A percentile compares a stretch with the other conserved stretches of the same genome.
phyloP scores from a whole-genome alignment of 176 grass and related monocot genomes.

The Alopecurus myosuroides region DNA sequence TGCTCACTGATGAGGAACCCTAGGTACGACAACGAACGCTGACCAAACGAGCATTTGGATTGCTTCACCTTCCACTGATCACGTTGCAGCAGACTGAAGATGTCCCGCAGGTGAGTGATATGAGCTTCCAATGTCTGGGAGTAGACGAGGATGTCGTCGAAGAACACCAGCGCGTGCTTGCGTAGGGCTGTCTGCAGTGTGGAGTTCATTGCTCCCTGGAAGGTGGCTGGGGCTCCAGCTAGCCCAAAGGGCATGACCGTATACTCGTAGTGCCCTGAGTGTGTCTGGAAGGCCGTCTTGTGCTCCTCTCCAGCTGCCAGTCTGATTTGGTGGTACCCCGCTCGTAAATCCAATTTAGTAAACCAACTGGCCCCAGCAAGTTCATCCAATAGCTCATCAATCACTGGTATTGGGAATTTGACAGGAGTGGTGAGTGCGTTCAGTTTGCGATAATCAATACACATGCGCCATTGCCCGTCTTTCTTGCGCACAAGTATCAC shows the following conservation, averaged over 20 bases:
- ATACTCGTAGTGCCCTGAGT: neutral
- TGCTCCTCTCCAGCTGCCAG: neutral
- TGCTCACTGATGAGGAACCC: neutral
- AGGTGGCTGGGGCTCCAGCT: neutral
- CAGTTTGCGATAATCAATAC: neutral
- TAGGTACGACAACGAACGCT: neutral
- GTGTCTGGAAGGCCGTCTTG: neutral
- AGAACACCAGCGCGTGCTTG: neutral
- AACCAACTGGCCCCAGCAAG: neutral
- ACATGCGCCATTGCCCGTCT: neutral
- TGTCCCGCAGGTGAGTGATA: rapidly evolving
- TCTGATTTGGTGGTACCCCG: neutral
- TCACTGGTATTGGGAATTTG: neutral
- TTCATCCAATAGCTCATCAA: neutral
- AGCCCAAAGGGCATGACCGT: neutral
- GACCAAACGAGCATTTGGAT: neutral
- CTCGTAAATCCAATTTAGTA: rapidly evolving
- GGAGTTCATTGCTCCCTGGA: neutral
- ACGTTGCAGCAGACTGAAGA: rapidly evolving
- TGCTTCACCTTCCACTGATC: neutral
- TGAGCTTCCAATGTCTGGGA: neutral
- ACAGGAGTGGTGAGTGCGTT: neutral
- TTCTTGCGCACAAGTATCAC: neutral
- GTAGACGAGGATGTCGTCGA: neutral
- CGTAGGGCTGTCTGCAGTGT: neutral